Evolutionary conservation across 192 early-diverging fungal genomes (phyloP), one percentile per base, ranked within the genome.

Genomic region (Coemansia biformis): DNA sequence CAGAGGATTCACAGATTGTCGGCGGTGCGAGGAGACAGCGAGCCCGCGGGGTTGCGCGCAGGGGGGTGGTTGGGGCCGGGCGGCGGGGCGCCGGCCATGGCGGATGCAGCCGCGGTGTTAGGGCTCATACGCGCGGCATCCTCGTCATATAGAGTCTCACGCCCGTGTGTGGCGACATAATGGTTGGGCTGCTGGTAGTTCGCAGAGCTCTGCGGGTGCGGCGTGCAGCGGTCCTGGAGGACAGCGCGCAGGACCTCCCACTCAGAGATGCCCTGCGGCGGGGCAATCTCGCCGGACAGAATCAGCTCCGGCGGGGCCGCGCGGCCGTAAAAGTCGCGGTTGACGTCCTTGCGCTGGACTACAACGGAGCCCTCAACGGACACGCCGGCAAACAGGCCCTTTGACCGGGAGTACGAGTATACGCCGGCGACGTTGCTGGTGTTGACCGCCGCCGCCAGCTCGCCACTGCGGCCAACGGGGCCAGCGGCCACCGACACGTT

Each of bases 381-480:
- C 4, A 88, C 78, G 19, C 94, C 93, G 5, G 89, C 93, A 83
- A 95, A 95, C 44, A 97, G 77, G 19, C 93, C 93, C 65, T 84
- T 87, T 24, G 87, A 83, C 58, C 94, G 93, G 46, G 88, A 86
- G 73, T 97, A 97, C 43, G 89, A 91, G 73, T 90, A 97, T 29
- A 93, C 86, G 19, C 91, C 89, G 1, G 93, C 88, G 19, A 90
- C 61, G 37, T 85, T 83, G 38, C 83, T 74, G 5, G 64, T 50
- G 22, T 84, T 77, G 28, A 81, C 69, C 0, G 86, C 81, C 2
- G 81, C 90, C 46, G 81, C 84, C 12, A 87, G 84, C 67, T 96
- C 93, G 14, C 87, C 88, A 26, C 79, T 82, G 43, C 92, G 71
- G 31, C 94, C 92, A 48, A 89, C 71, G 7, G 88, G 89, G 11